Evolutionary conservation across 441 rosid genomes (phyloP), one percentile per base, ranked within the genome.

Genomic region (Brassica balearica): DNA sequence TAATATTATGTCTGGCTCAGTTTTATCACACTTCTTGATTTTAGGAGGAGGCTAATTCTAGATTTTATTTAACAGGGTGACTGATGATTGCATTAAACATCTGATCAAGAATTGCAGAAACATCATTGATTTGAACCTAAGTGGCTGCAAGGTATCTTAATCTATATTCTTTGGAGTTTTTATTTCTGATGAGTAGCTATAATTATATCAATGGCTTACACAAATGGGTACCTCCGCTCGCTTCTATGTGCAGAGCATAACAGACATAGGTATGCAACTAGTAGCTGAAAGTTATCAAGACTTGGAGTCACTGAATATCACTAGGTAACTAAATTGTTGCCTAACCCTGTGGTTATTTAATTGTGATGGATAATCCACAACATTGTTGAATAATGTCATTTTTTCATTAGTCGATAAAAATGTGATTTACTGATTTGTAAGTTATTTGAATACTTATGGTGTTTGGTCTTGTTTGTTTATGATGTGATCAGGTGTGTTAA

Each of bases 101-200:
- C 81, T 95, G 75, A 91, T 91, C 81, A 82, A 86, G 79, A 85
- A 86, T 81, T 92, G 97, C 85, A 86, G 81, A 74, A 76, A 75
- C 61, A 69, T 95, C 36, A 75, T 86, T 78, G 92, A 90, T 85
- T 82, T 95, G 87, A 91, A 95, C 84, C 75, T 93, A 73, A 95
- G 97, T 77, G 99, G 97, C 76, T 95, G 96, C 81, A 93, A 95
- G 99, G 97, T 91, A 86, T 69, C 60, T 43, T 43, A 60, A 32
- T 77, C 23, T 64, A 25, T 64, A 38, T 41, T 65, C 8, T 34
- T 32, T 36, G 48, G 51, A 11, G 46, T 48, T 22, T 11, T 12
- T 8, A 53, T 29, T 73, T 19, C 36, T 61, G 51, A 43, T 36
- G 58, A 29, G 51, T 60, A 55, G 38, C 11, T 70, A 9, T 58